Conservation (phyloP, 495 filamentous ascomycete species). For the Xylaria acuta region DNA sequence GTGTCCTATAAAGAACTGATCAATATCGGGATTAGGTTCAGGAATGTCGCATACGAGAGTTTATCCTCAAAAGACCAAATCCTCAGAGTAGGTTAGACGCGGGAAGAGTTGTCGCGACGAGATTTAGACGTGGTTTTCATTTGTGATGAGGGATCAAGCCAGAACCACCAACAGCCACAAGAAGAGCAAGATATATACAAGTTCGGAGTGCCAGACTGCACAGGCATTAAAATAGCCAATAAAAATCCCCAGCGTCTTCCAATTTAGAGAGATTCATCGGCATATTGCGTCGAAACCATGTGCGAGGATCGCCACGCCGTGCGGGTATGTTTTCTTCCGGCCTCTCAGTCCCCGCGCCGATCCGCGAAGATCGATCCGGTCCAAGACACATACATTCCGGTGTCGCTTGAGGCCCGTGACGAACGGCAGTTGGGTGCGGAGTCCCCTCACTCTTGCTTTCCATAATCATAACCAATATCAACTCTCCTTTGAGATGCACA, state of each 20-base stretch:
- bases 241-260: not conserved
- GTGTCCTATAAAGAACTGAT: too few relatives aligned
- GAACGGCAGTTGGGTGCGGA: not conserved
- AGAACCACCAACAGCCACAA: not conserved
- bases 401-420: not conserved
- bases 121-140: too few relatives aligned
- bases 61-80: too few relatives aligned
- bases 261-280: not conserved
- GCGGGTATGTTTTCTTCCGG: conserved; percentile 8
- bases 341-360: not conserved
- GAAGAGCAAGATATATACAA: too few relatives aligned
- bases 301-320: not conserved
- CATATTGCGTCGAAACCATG: not conserved
- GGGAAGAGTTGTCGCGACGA: too few relatives aligned
- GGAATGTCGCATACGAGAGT: too few relatives aligned
- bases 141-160: not conserved
- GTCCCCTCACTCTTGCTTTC: not conserved
- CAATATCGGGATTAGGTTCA: too few relatives aligned
- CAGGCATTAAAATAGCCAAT: not conserved
- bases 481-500: not conserved
- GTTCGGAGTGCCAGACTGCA: not conserved
- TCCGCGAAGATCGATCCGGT: not conserved
- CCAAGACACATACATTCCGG: not conserved
- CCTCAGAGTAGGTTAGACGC: too few relatives aligned
- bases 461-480: not conserved